phyloP scores from a whole-genome alignment of 148 eudicot species.

The Amaranthus cruentus region DNA sequence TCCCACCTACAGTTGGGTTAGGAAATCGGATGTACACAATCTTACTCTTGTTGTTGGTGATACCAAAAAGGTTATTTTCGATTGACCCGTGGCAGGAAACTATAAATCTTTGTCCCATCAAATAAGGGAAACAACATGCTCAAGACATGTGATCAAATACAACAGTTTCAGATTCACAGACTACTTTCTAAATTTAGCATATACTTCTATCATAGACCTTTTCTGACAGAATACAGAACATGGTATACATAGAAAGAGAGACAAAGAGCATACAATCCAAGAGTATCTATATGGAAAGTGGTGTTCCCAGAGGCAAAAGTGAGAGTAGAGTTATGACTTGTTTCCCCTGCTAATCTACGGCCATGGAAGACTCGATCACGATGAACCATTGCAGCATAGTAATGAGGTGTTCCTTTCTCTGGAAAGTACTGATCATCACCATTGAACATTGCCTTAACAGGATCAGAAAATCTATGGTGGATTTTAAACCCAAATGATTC shows the following conservation, averaged over 20 bases:
- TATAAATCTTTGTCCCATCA: no score
- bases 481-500: conserved; percentile 56
- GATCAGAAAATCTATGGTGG: conserved; percentile 79
- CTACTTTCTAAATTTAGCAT: no score
- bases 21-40: no score
- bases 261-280: conserved; percentile 64
- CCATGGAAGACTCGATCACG: conserved; percentile 58
- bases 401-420: conserved; percentile 48
- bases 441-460: conserved; percentile 52
- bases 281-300: conserved; percentile 35
- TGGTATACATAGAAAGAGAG: neutral
- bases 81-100: no score
- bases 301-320: conserved; percentile 54
- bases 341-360: conserved; percentile 40
- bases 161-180: no score
- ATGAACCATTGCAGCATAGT: conserved; percentile 63
- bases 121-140: no score
- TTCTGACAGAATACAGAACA: no score
- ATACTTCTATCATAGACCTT: no score
- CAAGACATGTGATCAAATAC: no score
- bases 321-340: conserved; percentile 23
- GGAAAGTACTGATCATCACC: conserved; percentile 40
- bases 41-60: no score
- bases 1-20: no score
- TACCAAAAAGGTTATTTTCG: no score